These are phyloP conservation scores for Prunus armeniaca DNA, from an alignment of 306 rosid genomes.

Conservation along the genomic window DNA sequence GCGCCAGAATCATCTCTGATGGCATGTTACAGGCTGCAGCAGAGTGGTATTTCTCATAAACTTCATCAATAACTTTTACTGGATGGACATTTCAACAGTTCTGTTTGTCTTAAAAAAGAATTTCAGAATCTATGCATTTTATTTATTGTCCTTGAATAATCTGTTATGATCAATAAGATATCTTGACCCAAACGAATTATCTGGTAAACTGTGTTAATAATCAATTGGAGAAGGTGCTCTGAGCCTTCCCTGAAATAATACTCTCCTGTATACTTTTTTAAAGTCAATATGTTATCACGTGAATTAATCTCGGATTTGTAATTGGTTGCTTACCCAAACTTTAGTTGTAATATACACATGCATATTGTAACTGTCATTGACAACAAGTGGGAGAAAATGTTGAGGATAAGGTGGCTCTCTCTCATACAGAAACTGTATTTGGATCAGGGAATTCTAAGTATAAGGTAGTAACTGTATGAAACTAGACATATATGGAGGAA, in stretches of 20 bases:
- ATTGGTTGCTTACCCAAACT: background rate
- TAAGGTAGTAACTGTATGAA: background rate
- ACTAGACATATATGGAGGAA: background rate
- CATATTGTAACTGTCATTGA: background rate
- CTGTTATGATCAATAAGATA: background rate
- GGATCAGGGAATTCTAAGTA: background rate
- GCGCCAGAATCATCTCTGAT: slow-evolving; percentile 75
- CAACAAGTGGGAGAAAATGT: background rate
- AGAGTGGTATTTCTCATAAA: slow-evolving; percentile 65
- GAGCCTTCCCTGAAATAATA: background rate
- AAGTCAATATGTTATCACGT: background rate
- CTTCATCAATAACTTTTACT: background rate
- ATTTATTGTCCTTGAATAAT: background rate
- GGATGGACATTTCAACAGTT: slow-evolving; percentile 1
- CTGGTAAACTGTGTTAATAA: background rate
- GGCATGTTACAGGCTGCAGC: slow-evolving; percentile 99
- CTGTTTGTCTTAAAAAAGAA: background rate
- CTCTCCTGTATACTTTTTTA: background rate
- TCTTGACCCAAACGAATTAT: background rate
- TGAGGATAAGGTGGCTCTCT: background rate
- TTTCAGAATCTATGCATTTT: background rate
- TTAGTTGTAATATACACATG: background rate
- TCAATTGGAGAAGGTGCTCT: background rate
- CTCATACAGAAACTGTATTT: background rate
- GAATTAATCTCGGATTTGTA: no score